Conservation (phyloP, 176 grass and related monocot species). For the Carex pumila region DNA sequence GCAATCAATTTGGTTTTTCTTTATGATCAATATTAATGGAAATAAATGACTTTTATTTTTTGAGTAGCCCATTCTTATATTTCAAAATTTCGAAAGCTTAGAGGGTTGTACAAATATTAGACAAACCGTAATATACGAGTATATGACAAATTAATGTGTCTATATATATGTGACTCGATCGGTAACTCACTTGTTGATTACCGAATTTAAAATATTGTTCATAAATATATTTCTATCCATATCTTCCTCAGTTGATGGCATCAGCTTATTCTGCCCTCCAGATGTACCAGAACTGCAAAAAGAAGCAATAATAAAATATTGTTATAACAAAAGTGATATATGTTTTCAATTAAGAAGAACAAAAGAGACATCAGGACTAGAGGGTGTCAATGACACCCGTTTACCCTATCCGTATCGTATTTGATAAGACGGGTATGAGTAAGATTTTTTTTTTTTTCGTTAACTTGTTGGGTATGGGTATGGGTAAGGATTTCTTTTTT, state of each 20-base stretch:
- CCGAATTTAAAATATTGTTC: constrained; percentile 57
- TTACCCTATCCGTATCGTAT: no score
- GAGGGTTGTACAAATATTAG: not conserved
- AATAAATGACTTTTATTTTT: not conserved
- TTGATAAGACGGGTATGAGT: no score
- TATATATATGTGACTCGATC: no score
- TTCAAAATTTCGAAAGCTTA: not conserved
- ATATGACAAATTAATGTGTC: not conserved
- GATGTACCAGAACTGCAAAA: constrained; percentile 59
- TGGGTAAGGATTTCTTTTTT: no score
- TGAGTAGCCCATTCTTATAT: not conserved
- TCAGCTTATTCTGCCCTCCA: constrained; percentile 63
- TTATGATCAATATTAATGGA: not conserved
- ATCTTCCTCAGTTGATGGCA: constrained; percentile 69
- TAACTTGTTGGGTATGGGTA: no score
- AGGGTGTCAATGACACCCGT: no score
- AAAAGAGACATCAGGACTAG: not conserved
- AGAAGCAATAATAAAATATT: not conserved
- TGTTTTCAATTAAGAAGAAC: not conserved
- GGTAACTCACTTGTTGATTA: constrained; percentile 50
- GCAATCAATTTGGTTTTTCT: not conserved
- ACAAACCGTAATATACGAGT: not conserved
- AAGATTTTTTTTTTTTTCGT: no score
- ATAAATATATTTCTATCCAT: constrained; percentile 71
- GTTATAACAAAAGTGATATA: not conserved